phyloP scores from a whole-genome alignment of 179 eudicot genomes.

The Vitellaria paradoxa region DNA sequence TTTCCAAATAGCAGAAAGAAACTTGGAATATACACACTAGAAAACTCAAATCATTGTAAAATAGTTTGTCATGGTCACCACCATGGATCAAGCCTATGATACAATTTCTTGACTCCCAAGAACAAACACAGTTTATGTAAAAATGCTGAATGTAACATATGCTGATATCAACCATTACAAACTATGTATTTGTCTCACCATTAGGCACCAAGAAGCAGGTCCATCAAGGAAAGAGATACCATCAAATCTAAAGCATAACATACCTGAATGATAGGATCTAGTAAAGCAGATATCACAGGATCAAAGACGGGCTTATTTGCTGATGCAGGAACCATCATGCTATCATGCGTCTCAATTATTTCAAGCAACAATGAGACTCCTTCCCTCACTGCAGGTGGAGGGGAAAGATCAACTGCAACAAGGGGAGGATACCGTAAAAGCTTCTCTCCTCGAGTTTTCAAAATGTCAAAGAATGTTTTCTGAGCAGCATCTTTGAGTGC shows the following conservation, averaged over 20 bases:
- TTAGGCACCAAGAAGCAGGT: constrained; percentile 7
- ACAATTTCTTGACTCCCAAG: neutral
- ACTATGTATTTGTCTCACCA: neutral
- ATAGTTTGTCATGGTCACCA: neutral
- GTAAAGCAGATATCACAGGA: constrained; percentile 87
- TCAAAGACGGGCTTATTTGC: constrained; percentile 73
- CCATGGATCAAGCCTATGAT: neutral
- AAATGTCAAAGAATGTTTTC: constrained; percentile 85
- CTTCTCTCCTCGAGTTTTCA: constrained; percentile 94
- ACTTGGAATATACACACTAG: neutral
- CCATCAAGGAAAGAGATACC: neutral
- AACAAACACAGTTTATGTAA: neutral
- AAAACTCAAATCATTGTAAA: neutral
- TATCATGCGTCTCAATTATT: constrained; percentile 75
- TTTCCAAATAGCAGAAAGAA: neutral
- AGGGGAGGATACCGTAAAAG: constrained; percentile 89
- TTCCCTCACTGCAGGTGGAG: constrained; percentile 90
- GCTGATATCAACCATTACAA: neutral
- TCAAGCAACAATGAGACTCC: constrained; percentile 89
- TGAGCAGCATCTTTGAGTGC: constrained; percentile 92
- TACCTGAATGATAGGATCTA: constrained; percentile 97
- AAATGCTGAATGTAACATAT: neutral
- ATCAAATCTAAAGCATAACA: constrained; percentile 13
- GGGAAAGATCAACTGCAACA: constrained; percentile 92
- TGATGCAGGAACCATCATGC: constrained; percentile 94